Base-by-base conservation (phyloP, 2,329 filamentous ascomycete genomes). In the Rosellinia necatrix region DNA sequence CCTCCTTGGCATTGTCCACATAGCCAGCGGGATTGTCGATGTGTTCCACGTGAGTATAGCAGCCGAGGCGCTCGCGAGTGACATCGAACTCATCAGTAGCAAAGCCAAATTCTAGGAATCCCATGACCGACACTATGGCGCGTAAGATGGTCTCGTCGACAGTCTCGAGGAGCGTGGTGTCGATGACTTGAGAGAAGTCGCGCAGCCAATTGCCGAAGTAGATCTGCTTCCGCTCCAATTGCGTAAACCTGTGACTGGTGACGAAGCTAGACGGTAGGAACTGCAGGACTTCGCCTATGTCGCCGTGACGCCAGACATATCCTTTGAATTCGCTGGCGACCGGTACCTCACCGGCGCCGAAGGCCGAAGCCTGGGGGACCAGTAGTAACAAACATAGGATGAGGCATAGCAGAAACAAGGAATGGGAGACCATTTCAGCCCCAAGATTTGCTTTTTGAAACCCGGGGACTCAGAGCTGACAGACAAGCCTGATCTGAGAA, bases 1-100 rank as follows among this genome's bases (percentile, higher is more conserved):
- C 48, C 13, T 68, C 53, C 56, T 67, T 63, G 6, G 68, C 68
- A 29, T 71, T 56, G n/a, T 67, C 63, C 2, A 44, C 44, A 34
- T 71, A 71, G 6, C 68, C 68, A 6, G 71, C 75, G 2, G 76
- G 76, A 52, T 78, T 80, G 64, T 79, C 78, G 46, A 81, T 81
- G 60, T 83, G 80, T 64, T 83, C 80, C 55, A 81, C 78, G 13
- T 80, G 79, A 27, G 78, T 66, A 58, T 78, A 78, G 53, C 69
- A 71, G 27, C 80, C 80, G 6, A 83, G 72, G 32, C 80, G 70
- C 34, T 82, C 79, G 3, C 74, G 68, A 0, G 80, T 83, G 38
- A 83, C 80, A 62, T 83, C 80, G 57, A 83, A 83, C 60, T 83
- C 80, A 49, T 74, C 76, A 13, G 80, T 83, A 7, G 79, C 80